Evolutionary conservation across 352 stramenopile species (phyloP).

Genomic region (Phytophthora ohioensis): DNA sequence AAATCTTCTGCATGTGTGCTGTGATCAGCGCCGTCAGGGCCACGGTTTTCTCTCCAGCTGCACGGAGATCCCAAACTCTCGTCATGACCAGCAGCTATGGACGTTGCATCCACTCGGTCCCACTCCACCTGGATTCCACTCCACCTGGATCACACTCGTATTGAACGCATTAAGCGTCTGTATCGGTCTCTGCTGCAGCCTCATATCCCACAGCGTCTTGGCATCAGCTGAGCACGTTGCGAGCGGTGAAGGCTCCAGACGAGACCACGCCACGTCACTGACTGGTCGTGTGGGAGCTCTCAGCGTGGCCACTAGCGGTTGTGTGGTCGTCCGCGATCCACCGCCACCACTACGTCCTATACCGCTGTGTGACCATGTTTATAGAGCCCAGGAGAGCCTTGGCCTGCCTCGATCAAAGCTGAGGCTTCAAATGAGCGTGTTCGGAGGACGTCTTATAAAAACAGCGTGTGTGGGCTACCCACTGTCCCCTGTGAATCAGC

Average conservation of each 20-base stretch:
- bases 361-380: constrained; percentile 30
- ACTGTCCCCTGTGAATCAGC: constrained; percentile 56
- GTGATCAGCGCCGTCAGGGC: constrained; percentile 69
- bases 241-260: constrained; percentile 72
- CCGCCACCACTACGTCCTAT: constrained; percentile 3
- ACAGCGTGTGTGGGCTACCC: constrained; percentile 75
- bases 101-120: constrained; percentile 77
- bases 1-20: constrained; percentile 88
- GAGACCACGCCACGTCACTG: constrained; percentile 81
- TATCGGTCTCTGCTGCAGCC: constrained; percentile 70
- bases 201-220: constrained; percentile 86
- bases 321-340: constrained; percentile 36
- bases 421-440: constrained; percentile 63
- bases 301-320: constrained; percentile 78
- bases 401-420: constrained; percentile 28
- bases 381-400: constrained; percentile 28
- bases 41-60: constrained; percentile 50
- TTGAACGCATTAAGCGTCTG: constrained; percentile 79
- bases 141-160: constrained; percentile 71
- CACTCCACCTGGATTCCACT: constrained; percentile 88
- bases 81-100: constrained; percentile 81
- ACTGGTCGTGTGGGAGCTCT: constrained; percentile 78
- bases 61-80: constrained; percentile 80
- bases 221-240: constrained; percentile 83
- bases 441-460: constrained; percentile 76